Evolutionary conservation across 192 early-diverging fungal genomes (phyloP), one percentile per base, ranked within the genome.

Genomic region (Linnemannia exigua): DNA sequence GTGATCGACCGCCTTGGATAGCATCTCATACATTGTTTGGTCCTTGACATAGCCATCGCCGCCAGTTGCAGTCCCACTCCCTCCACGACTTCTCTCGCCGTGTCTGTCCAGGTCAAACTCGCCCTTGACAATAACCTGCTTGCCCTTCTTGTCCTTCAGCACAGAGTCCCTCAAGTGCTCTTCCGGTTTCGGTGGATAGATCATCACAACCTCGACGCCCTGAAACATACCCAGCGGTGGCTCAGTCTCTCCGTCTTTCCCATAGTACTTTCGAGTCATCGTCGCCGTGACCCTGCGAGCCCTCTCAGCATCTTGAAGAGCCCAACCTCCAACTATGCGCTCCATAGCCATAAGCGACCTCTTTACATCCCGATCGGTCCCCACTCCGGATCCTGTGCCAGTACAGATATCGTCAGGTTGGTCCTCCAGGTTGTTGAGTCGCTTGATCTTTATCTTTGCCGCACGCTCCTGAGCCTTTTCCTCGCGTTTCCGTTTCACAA

Each of bases 201-300:
- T 74, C 5, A 86, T 47, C 31, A 77, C 72, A 19, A 86, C 78
- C 16, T 80, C 63, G 7, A 80, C 22, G 5, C 84, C 84, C 41
- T 86, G 84, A 58, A 86, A 86, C 78, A 86, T 79, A 0, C 84
- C 84, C 31, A 80, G 37, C 1, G 84, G 84, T 3, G 78, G 78
- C 12, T 72, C 74, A 16, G 44, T 47, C 33, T 79, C 84, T 1
- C 84, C 84, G 20, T 86, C 84, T 8, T 66, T n/a, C 6, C 84
- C 84, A 74, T 77, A 86, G 46, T 86, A 86, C 38, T 63, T 69
- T 31, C 78, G 84, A n/a, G 84, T 86, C 48, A 86, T 36, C 33
- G 35, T 46, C 0, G 74, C 74, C 1, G 74, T 50, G n/a, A 86
- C 77, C 46, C 41, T 79, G 16, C 71, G 41, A 0, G 84, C 84